A percentile compares a stretch with the other conserved stretches of the same genome.
Evolutionary conservation across 805 yeast species (phyloP).

Genomic region (Metschnikowia santaceciliae): DNA sequence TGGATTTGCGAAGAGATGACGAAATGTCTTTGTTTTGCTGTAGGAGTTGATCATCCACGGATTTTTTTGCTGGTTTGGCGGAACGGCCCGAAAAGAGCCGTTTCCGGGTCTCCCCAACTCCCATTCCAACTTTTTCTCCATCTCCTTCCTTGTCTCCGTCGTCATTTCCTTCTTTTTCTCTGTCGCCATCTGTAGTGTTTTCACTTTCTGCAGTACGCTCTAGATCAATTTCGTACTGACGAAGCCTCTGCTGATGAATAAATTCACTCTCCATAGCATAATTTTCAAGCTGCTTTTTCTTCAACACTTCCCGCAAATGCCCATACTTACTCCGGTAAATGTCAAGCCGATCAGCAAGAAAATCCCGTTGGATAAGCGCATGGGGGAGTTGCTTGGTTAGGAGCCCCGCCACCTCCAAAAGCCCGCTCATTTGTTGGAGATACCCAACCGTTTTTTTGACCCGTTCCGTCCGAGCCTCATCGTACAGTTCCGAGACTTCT

Average conservation of each 20-base stretch:
- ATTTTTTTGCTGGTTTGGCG: constrained; percentile 14
- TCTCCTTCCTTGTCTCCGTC: background rate
- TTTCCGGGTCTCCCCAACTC: background rate
- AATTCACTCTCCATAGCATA: constrained; percentile 24
- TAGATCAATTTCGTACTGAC: constrained; percentile 16
- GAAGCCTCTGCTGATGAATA: constrained; percentile 30
- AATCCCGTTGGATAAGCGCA: background rate
- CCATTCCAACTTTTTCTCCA: background rate
- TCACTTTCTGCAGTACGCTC: background rate
- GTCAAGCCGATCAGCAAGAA: constrained; percentile 11
- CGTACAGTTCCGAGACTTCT: background rate
- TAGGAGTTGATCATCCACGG: constrained; percentile 40
- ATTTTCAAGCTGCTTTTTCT: constrained; percentile 27
- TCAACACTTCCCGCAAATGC: constrained; percentile 23
- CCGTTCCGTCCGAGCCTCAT: constrained; percentile 14
- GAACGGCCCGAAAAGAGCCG: constrained; percentile 11
- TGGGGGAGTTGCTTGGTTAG: constrained; percentile 7
- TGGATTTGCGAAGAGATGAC: constrained; percentile 43
- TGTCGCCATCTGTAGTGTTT: too few relatives aligned
- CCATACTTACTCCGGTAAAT: constrained; percentile 20
- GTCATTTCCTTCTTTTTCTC: too few relatives aligned
- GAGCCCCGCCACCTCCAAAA: constrained; percentile 16
- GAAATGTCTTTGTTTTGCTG: constrained; percentile 47
- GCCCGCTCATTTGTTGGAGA: constrained; percentile 19
- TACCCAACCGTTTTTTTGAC: constrained; percentile 17